Evolutionary conservation across 1,284 basidiomycete genomes (phyloP).

Genomic region (Schizophyllum amplum): DNA sequence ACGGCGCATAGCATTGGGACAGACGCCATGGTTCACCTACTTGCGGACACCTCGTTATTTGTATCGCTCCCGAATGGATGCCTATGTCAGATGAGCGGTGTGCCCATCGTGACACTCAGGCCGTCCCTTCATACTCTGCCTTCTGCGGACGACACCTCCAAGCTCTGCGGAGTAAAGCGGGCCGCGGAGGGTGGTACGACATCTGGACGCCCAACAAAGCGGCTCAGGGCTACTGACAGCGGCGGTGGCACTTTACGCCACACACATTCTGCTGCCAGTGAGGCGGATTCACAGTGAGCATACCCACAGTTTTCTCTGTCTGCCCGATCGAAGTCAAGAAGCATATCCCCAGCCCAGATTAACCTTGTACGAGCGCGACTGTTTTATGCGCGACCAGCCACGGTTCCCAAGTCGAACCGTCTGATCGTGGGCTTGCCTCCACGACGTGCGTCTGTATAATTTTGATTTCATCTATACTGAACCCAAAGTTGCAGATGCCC

Average conservation of each 20-base stretch:
- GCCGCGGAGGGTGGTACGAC: background rate
- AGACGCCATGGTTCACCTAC: slow-evolving; percentile 64
- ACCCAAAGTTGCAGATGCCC: slow-evolving; percentile 36
- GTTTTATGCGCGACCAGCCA: slow-evolving; percentile 61
- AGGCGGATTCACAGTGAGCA: too few relatives aligned
- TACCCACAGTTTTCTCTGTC: too few relatives aligned
- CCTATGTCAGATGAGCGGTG: slow-evolving; percentile 72
- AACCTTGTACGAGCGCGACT: slow-evolving; percentile 47
- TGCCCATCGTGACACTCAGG: slow-evolving; percentile 45
- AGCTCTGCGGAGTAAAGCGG: slow-evolving; percentile 4
- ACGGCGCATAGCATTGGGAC: slow-evolving; percentile 50
- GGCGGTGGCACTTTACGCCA: background rate
- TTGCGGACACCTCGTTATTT: slow-evolving; percentile 68
- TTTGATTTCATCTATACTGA: too few relatives aligned
- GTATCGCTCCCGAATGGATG: slow-evolving; percentile 70
- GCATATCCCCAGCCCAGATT: slow-evolving; percentile 45
- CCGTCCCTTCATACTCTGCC: slow-evolving; percentile 12
- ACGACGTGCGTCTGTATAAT: slow-evolving; percentile 39
- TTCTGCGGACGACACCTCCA: slow-evolving; percentile 7
- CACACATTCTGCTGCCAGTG: too few relatives aligned
- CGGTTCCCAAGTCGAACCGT: slow-evolving; percentile 28
- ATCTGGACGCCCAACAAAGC: background rate
- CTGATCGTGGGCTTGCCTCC: slow-evolving; percentile 61
- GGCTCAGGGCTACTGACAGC: background rate
- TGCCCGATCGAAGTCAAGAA: slow-evolving; percentile 12